Conservation (phyloP, 108 stramenopile species). For the Skeletonema potamos region DNA sequence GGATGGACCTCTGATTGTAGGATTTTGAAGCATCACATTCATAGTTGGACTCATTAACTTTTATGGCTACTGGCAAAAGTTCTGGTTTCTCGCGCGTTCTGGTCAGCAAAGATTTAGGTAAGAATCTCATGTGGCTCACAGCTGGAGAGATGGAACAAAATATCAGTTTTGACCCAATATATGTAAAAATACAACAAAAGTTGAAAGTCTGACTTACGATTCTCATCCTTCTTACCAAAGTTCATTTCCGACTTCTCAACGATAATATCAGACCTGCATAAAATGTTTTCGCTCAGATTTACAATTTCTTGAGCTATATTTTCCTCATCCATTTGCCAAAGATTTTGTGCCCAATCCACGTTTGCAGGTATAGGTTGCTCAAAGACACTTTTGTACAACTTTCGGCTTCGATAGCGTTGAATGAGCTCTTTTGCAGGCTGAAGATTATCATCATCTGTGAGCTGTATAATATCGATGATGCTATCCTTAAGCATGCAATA, state of each 20-base stretch:
- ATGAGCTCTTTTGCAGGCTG: slow-evolving; percentile 55
- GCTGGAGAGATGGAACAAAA: slow-evolving; percentile 20
- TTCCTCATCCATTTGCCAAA: slow-evolving; percentile 31
- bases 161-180: background rate
- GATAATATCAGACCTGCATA: slow-evolving; percentile 61
- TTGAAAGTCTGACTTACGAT: slow-evolving; percentile 54
- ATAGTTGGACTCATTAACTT: background rate
- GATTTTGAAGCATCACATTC: slow-evolving; percentile 1
- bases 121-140: slow-evolving; percentile 67
- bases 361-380: slow-evolving; percentile 12
- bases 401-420: slow-evolving; percentile 42
- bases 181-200: background rate
- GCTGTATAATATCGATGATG: slow-evolving; percentile 58
- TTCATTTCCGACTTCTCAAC: slow-evolving; percentile 65
- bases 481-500: slow-evolving; percentile 59
- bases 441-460: slow-evolving; percentile 43
- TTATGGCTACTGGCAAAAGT: background rate
- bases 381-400: slow-evolving; percentile 65
- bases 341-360: slow-evolving; percentile 14
- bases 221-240: slow-evolving; percentile 61
- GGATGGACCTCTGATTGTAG: background rate
- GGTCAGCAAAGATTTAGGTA: slow-evolving; percentile 28
- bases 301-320: slow-evolving; percentile 48
- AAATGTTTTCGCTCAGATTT: slow-evolving; percentile 2
- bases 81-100: background rate